Evolutionary conservation across 2,329 filamentous ascomycete genomes (phyloP).

Genomic region (Ceratocystis huliohia): DNA sequence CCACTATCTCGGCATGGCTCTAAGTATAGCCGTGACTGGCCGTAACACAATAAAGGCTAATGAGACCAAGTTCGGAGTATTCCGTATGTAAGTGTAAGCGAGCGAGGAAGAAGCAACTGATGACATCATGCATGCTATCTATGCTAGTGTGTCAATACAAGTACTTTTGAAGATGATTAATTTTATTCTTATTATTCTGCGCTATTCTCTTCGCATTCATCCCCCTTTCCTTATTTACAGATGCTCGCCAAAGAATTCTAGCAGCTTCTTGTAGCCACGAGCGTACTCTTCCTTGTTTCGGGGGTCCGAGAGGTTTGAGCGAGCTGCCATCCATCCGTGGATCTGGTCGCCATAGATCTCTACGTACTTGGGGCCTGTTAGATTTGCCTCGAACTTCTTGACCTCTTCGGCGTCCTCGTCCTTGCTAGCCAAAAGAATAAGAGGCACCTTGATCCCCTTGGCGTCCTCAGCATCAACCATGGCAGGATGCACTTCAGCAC

Average conservation of each 20-base stretch:
- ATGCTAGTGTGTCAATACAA: not conserved
- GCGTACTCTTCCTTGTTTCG: constrained; percentile 49
- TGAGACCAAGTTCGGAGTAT: constrained; percentile 63
- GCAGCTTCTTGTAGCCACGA: constrained; percentile 46
- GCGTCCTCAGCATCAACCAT: constrained; percentile 54
- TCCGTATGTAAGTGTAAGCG: constrained; percentile 51
- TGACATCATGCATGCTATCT: not conserved
- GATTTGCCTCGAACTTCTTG: constrained; percentile 41
- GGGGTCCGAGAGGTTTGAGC: constrained; percentile 44
- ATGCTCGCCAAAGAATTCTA: constrained; percentile 46
- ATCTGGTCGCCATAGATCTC: constrained; percentile 56
- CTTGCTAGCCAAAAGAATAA: constrained; percentile 51
- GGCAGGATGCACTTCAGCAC: constrained; percentile 45
- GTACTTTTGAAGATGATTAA: not conserved
- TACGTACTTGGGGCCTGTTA: constrained; percentile 45
- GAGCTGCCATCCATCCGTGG: constrained; percentile 64
- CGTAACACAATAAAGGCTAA: constrained; percentile 47
- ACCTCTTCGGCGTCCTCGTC: constrained; percentile 48
- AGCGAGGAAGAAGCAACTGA: not conserved
- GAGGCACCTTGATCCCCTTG: constrained; percentile 45
- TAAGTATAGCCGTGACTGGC: constrained; percentile 59
- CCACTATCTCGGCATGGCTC: constrained; percentile 56
- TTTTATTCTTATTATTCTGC: not conserved
- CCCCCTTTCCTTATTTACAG: constrained; percentile 25
- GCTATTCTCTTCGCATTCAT: not conserved